These are phyloP conservation scores for Elongisporangium anandrum DNA, from an alignment of 352 stramenopile genomes.

Conservation along the genomic window DNA sequence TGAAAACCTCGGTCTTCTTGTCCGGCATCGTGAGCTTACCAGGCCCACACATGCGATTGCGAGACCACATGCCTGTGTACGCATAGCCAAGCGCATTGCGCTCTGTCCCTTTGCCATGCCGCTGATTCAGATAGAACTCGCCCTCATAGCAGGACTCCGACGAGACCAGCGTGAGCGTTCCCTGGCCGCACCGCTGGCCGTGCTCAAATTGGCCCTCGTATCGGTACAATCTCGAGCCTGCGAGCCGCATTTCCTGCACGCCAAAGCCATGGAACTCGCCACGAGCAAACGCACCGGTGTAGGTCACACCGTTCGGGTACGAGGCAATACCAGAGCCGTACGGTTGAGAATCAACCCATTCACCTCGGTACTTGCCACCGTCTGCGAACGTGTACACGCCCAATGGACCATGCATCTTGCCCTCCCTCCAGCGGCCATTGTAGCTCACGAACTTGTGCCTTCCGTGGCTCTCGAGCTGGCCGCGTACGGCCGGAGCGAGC, in stretches of 20 bases:
- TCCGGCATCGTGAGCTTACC: slow-evolving; percentile 41
- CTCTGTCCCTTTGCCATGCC: slow-evolving; percentile 58
- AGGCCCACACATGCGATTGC: slow-evolving; percentile 56
- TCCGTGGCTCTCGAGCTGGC: slow-evolving; percentile 56
- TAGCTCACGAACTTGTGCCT: slow-evolving; percentile 68
- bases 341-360: slow-evolving; percentile 33
- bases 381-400: slow-evolving; percentile 71
- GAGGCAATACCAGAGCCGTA: slow-evolving; percentile 41
- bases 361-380: slow-evolving; percentile 62
- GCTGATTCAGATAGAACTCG: slow-evolving; percentile 59
- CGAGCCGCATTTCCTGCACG: slow-evolving; percentile 38
- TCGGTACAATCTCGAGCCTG: slow-evolving; percentile 19
- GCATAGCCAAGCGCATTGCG: slow-evolving; percentile 53
- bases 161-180: slow-evolving; percentile 36
- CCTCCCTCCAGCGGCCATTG: slow-evolving; percentile 61
- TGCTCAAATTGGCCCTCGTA: slow-evolving; percentile 62
- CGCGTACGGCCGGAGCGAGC: slow-evolving; percentile 51
- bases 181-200: slow-evolving; percentile 36
- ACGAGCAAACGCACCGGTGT: slow-evolving; percentile 45
- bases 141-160: slow-evolving; percentile 54
- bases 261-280: slow-evolving; percentile 66
- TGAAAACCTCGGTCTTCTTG: slow-evolving; percentile 32
- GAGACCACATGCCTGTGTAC: slow-evolving; percentile 45
- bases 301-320: slow-evolving; percentile 72
- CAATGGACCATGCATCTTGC: slow-evolving; percentile 59